Evolutionary conservation across 768 basidiomycete genomes (phyloP).

Genomic region (Hygrophoropsis aurantiaca): DNA sequence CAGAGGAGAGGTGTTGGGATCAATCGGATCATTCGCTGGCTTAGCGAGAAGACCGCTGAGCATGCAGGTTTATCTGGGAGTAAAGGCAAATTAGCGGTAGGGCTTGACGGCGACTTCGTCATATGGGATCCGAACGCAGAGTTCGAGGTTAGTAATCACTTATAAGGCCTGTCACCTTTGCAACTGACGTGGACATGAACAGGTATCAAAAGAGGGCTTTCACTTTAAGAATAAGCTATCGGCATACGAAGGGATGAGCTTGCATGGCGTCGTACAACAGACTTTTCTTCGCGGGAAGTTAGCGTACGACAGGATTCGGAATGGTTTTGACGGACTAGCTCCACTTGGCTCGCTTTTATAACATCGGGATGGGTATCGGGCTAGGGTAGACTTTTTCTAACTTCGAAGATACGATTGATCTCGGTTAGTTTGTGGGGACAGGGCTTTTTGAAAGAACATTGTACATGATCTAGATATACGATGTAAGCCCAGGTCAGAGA

Average conservation of each 20-base stretch:
- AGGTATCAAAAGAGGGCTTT: constrained; percentile 75
- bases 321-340: constrained; percentile 33
- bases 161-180: too few species aligned
- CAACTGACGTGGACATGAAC: constrained; percentile 7
- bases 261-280: constrained; percentile 71
- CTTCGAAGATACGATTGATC: too few species aligned
- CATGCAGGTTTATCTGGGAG: constrained; percentile 69
- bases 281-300: constrained; percentile 78
- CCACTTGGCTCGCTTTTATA: constrained; percentile 41
- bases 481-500: too few species aligned
- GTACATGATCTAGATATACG: too few species aligned
- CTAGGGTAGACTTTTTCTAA: too few species aligned
- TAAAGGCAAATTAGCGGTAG: constrained; percentile 75
- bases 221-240: constrained; percentile 94
- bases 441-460: too few species aligned
- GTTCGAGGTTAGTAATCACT: constrained; percentile 37
- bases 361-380: neutral
- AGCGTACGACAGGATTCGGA: constrained; percentile 51
- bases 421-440: too few species aligned
- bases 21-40: constrained; percentile 72
- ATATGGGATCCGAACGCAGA: constrained; percentile 71
- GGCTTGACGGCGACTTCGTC: constrained; percentile 84
- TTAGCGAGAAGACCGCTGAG: constrained; percentile 66
- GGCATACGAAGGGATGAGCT: constrained; percentile 76
- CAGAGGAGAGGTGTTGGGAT: constrained; percentile 53